phyloP scores from a whole-genome alignment of 768 basidiomycete species.

The Gloeostereum incarnatum region DNA sequence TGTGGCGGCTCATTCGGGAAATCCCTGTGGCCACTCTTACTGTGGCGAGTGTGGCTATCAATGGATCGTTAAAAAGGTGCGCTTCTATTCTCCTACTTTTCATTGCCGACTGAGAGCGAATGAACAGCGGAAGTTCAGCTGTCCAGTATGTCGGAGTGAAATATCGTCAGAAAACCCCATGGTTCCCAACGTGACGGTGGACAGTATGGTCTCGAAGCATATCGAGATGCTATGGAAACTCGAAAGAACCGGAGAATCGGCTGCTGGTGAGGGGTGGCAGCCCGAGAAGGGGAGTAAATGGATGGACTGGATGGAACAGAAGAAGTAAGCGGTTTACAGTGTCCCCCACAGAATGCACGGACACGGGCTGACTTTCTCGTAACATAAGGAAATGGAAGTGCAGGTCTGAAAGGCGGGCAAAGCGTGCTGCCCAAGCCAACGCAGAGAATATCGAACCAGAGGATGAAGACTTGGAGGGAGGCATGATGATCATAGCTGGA shows the following conservation, averaged over 20 bases:
- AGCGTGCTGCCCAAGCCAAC: not conserved
- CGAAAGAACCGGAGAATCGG: constrained; percentile 44
- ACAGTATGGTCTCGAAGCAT: constrained; percentile 52
- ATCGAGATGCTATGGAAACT: constrained; percentile 31
- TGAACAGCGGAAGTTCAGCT: constrained; percentile 30
- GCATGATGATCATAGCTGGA: not conserved
- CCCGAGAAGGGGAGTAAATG: too few species aligned
- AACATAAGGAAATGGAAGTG: constrained; percentile 3
- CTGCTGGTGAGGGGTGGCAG: constrained; percentile 32
- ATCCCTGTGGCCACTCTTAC: constrained; percentile 67
- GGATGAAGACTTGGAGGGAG: not conserved
- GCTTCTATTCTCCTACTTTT: constrained; percentile 8
- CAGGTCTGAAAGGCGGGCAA: not conserved
- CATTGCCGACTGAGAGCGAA: not conserved
- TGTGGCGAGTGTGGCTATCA: constrained; percentile 59
- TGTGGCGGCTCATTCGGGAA: constrained; percentile 50
- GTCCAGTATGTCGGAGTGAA: constrained; percentile 50
- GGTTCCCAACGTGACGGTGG: constrained; percentile 56
- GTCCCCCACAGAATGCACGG: constrained; percentile 1
- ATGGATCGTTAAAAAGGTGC: constrained; percentile 50
- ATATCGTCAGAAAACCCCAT: constrained; percentile 33
- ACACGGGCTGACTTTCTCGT: constrained; percentile 1
- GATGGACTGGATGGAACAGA: constrained; percentile 43
- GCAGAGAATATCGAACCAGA: not conserved
- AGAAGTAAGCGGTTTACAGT: constrained; percentile 36